These are phyloP conservation scores for Candida xiaguanensis DNA, from an alignment of 805 yeast species.

Conservation along the genomic window DNA sequence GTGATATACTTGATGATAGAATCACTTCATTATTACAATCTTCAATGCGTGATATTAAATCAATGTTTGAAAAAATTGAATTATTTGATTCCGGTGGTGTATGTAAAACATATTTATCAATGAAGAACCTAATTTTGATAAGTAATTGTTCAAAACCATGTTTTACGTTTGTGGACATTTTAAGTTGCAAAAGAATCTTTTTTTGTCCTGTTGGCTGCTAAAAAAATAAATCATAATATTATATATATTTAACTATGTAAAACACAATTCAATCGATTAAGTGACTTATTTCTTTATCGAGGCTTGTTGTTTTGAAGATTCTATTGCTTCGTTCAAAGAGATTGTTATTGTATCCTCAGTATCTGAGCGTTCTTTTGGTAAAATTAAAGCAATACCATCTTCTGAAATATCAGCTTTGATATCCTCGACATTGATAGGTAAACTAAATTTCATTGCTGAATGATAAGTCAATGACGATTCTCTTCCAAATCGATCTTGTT, in stretches of 20 bases:
- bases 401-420: conserved; percentile 18
- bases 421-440: conserved; percentile 19
- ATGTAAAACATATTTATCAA: not conserved
- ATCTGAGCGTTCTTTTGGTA: conserved; percentile 17
- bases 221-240: not conserved
- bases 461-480: conserved; percentile 15
- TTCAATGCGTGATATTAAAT: conserved; percentile 2
- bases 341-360: conserved; percentile 6
- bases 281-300: no score
- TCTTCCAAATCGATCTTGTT: conserved; percentile 13
- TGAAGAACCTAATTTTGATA: not conserved
- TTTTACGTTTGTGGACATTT: not conserved
- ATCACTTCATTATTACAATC: not conserved
- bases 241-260: no score
- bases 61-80: not conserved
- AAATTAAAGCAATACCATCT: conserved; percentile 16
- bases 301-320: no score
- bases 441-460: conserved; percentile 19
- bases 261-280: no score
- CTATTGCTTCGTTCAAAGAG: not conserved
- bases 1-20: not conserved
- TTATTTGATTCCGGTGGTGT: not conserved
- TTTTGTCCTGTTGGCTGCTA: not conserved
- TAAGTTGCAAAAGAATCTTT: not conserved
- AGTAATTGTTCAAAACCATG: not conserved